These are phyloP conservation scores for Colletotrichum godetiae DNA, from an alignment of 2,329 filamentous ascomycete genomes.

Conservation along the genomic window DNA sequence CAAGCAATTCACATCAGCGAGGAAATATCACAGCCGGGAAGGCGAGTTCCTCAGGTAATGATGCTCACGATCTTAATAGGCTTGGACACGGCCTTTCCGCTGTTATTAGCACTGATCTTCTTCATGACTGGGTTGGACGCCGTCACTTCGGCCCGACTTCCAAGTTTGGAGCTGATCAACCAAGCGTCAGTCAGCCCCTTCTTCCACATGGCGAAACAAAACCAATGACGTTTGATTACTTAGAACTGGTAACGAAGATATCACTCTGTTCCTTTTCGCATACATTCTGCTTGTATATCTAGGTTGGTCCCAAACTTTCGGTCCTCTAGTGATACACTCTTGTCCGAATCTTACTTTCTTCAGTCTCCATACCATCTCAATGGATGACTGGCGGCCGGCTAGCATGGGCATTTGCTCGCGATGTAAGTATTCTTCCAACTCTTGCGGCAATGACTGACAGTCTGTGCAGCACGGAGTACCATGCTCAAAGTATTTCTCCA, in stretches of 20 bases:
- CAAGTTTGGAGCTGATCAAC: no score
- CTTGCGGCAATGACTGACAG: neutral
- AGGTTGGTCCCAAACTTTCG: neutral
- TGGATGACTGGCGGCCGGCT: slow-evolving; percentile 46
- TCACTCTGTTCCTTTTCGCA: neutral
- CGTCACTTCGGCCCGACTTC: no score
- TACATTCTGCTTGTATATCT: slow-evolving; percentile 25
- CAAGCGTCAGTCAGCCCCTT: no score
- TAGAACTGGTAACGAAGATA: neutral
- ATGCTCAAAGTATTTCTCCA: slow-evolving; percentile 40
- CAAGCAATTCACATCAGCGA: slow-evolving; percentile 18
- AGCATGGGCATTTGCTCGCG: slow-evolving; percentile 47
- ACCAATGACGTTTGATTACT: no score
- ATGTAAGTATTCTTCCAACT: slow-evolving; percentile 38
- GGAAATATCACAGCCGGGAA: no score
- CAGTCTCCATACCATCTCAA: slow-evolving; percentile 41
- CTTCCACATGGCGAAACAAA: no score
- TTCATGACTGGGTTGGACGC: no score
- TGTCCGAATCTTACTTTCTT: neutral
- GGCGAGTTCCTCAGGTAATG: no score
- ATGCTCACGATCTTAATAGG: no score
- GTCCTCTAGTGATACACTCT: neutral
- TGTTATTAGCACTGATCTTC: no score
- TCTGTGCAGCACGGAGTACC: slow-evolving; percentile 37
- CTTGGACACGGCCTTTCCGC: no score